Evolutionary conservation across 768 basidiomycete species (phyloP), one percentile per base, ranked within the genome.

Genomic region (Leccinum subgranulosum): DNA sequence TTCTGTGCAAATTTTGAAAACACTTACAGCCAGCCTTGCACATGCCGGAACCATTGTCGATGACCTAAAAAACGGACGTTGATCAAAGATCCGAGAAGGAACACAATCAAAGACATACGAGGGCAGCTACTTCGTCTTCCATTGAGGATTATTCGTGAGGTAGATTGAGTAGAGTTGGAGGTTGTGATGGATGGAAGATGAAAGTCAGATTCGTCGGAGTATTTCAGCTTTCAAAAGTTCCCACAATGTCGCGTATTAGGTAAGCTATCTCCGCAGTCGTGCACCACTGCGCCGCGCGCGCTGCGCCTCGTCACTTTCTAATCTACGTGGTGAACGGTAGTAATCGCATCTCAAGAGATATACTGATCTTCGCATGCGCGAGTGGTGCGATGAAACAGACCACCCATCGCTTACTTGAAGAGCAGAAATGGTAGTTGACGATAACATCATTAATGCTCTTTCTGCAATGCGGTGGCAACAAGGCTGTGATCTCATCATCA

Each of bases 1-100:
- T 29, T 33, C 23, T 25, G 36, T 21, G 39, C 15, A 33, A 39
- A 51, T 60, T 50, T 31, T 27, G 56, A 55, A 66, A 64, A 62
- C 39, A 87, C 89, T 68, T 74, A 92, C 91, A 94, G 78, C 97
- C 96, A 85, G 96, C 96, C 81, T 98, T 98, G 89, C 95, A 98
- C 95, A 98, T 98, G 78, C 95, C 96, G 72, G 95, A 98, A 72
- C 92, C 93, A 75, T 92, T 92, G 77, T 93, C 89, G 73, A 91
- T 88, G 76, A 92, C 90, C 89, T 90, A 51, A n/a, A 2, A 14
- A 63, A 17, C 29, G 49, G 23, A 28, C 28, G 41, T 51, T 15
- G 19, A 41, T 64, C 41, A 59, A 48, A 23, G 21, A 58, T 47
- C 19, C 36, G 60, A 47, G 39, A 27, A 29, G 43, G 36, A 0